These are phyloP conservation scores for Torrubiellomyces zombiae DNA, from an alignment of 2,329 filamentous ascomycete genomes.

Conservation along the genomic window DNA sequence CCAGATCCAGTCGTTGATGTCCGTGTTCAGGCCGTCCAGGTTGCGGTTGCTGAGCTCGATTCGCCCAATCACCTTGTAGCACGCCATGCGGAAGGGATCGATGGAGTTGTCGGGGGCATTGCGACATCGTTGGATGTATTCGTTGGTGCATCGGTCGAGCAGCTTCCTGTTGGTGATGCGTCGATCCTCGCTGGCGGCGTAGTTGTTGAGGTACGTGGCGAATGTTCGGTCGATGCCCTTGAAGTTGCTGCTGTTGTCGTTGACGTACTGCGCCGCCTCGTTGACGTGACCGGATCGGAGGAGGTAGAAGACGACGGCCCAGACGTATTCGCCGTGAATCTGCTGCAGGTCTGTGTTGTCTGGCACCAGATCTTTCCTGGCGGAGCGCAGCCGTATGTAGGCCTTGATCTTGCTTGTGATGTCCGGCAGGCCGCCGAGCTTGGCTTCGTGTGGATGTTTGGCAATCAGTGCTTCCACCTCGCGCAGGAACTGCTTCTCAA, in stretches of 20 bases:
- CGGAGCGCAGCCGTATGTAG: constrained; percentile 68
- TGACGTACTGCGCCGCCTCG: constrained; percentile 78
- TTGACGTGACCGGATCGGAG: constrained; percentile 68
- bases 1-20: constrained; percentile 58
- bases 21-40: constrained; percentile 44
- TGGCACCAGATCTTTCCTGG: constrained; percentile 67
- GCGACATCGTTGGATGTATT: constrained; percentile 71
- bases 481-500: constrained; percentile 67
- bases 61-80: constrained; percentile 91
- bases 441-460: constrained; percentile 76
- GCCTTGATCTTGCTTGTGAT: constrained; percentile 82
- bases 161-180: constrained; percentile 56
- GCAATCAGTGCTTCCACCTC: constrained; percentile 63
- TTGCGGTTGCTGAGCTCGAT: constrained; percentile 50
- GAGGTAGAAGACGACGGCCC: constrained; percentile 88
- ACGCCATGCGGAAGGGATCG: constrained; percentile 91
- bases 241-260: constrained; percentile 63
- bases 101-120: constrained; percentile 75
- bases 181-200: constrained; percentile 59
- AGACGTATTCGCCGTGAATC: constrained; percentile 69
- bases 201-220: constrained; percentile 70
- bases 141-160: constrained; percentile 74
- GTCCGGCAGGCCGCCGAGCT: constrained; percentile 75
- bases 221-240: constrained; percentile 84
- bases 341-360: constrained; percentile 69